Percentiles rank a stretch among this genome's conserved stretches.
Conservation (phyloP, 495 filamentous ascomycete species). For the Thermothielavioides terrestris region DNA sequence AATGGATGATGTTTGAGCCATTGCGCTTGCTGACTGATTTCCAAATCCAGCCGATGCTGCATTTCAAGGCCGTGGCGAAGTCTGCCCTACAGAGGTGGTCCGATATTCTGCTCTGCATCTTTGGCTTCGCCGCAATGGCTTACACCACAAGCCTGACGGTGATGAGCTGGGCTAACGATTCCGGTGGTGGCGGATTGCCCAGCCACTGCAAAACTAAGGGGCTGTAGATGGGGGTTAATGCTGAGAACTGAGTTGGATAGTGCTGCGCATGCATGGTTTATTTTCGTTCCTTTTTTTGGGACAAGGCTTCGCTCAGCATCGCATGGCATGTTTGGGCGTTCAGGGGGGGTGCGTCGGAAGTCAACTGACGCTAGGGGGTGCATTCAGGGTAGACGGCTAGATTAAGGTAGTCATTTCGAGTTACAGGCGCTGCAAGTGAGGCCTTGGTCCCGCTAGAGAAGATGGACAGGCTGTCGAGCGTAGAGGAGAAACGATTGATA, state of each 20-base stretch:
- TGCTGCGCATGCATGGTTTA: background rate
- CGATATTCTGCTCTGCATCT: constrained; percentile 66
- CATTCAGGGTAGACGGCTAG: too few species aligned
- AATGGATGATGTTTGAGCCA: too few species aligned
- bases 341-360: too few species aligned
- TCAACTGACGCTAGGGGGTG: too few species aligned
- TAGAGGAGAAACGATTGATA: too few species aligned
- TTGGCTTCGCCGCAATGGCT: constrained; percentile 76
- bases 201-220: constrained; percentile 41
- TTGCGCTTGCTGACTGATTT: too few species aligned
- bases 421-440: too few species aligned
- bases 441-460: too few species aligned
- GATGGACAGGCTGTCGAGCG: too few species aligned
- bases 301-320: constrained; percentile 4
- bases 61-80: constrained; percentile 69
- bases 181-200: constrained; percentile 30
- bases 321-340: constrained; percentile 3
- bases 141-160: constrained; percentile 85
- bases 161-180: constrained; percentile 60
- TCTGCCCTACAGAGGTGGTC: constrained; percentile 52
- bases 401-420: too few species aligned
- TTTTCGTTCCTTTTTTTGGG: background rate
- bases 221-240: background rate
- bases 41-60: constrained; percentile 69
- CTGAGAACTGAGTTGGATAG: background rate